Evolutionary conservation across 768 basidiomycete species (phyloP).

Genomic region (Pisolithus tinctorius): DNA sequence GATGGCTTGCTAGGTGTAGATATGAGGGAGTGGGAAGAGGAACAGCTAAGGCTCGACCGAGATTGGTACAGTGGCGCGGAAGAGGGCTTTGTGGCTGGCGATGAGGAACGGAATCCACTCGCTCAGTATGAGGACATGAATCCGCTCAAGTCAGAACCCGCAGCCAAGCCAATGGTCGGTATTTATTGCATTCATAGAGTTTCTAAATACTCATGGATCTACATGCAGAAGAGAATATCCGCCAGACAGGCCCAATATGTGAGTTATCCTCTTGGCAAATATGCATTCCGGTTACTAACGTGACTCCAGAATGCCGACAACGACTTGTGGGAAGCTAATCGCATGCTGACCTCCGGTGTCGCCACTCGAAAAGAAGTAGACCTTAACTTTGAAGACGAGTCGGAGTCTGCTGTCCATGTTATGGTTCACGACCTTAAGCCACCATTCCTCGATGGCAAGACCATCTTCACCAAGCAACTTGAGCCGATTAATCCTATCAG

Average conservation of each 20-base stretch:
- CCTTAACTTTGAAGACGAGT: slow-evolving; percentile 93
- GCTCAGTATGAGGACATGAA: slow-evolving; percentile 88
- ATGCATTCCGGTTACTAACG: slow-evolving; percentile 11
- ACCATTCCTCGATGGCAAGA: slow-evolving; percentile 94
- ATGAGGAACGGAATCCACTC: slow-evolving; percentile 90
- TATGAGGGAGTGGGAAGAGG: slow-evolving; percentile 93
- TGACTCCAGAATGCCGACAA: slow-evolving; percentile 84
- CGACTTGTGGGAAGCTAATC: slow-evolving; percentile 97
- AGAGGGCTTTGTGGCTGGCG: slow-evolving; percentile 77
- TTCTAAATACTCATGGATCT: slow-evolving; percentile 4
- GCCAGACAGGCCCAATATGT: slow-evolving; percentile 97
- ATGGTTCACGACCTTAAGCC: slow-evolving; percentile 97
- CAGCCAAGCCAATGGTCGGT: slow-evolving; percentile 66
- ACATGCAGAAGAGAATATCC: slow-evolving; percentile 71
- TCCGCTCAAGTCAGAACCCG: slow-evolving; percentile 63
- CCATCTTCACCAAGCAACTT: slow-evolving; percentile 92
- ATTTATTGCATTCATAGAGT: not conserved
- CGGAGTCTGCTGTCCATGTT: slow-evolving; percentile 93
- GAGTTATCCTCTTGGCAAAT: slow-evolving; percentile 23
- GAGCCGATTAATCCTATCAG: slow-evolving; percentile 97
- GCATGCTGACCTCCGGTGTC: slow-evolving; percentile 94
- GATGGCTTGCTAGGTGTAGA: slow-evolving; percentile 61
- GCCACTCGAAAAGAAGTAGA: slow-evolving; percentile 83
- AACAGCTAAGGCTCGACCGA: slow-evolving; percentile 83
- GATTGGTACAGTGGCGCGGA: slow-evolving; percentile 97